phyloP scores from a whole-genome alignment of 2,329 filamentous ascomycete genomes.

The Exophiala phaeomuriformis region DNA sequence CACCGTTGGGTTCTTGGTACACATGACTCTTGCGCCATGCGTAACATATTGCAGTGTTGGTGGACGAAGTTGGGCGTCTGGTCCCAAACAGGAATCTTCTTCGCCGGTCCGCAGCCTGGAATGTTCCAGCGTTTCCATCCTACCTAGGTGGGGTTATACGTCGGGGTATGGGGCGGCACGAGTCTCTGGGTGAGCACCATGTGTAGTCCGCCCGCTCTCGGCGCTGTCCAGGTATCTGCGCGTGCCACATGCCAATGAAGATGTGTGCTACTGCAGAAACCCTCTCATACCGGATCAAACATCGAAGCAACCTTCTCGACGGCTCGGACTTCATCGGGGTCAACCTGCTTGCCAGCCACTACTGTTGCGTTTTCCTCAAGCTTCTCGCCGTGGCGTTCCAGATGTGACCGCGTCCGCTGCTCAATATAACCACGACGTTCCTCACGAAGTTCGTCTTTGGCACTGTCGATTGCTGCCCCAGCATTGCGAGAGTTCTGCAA shows the following conservation, averaged over 20 bases:
- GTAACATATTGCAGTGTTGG: conserved; percentile 20
- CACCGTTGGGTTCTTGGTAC: not conserved
- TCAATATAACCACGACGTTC: conserved; percentile 80
- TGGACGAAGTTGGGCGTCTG: conserved; percentile 9
- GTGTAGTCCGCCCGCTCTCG: too few species aligned
- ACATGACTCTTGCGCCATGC: conserved; percentile 20
- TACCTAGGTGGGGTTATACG: too few species aligned
- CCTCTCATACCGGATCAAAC: conserved; percentile 23
- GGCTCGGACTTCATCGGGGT: conserved; percentile 25
- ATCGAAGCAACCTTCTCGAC: conserved; percentile 26
- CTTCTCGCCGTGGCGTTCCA: conserved; percentile 50
- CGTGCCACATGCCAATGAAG: not conserved
- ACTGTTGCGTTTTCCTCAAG: conserved; percentile 10
- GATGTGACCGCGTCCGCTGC: conserved; percentile 64
- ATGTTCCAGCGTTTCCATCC: too few species aligned
- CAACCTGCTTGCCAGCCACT: conserved; percentile 17
- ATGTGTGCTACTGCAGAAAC: not conserved
- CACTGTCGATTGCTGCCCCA: conserved; percentile 32
- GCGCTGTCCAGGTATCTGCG: not conserved
- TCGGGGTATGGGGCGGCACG: too few species aligned
- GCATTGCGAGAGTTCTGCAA: conserved; percentile 29
- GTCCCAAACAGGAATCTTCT: conserved; percentile 17
- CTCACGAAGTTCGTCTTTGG: conserved; percentile 52
- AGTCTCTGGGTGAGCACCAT: not conserved
- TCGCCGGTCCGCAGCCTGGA: not conserved